Conservation (phyloP, 805 yeast genomes). For the Metschnikowia kofuensis region DNA sequence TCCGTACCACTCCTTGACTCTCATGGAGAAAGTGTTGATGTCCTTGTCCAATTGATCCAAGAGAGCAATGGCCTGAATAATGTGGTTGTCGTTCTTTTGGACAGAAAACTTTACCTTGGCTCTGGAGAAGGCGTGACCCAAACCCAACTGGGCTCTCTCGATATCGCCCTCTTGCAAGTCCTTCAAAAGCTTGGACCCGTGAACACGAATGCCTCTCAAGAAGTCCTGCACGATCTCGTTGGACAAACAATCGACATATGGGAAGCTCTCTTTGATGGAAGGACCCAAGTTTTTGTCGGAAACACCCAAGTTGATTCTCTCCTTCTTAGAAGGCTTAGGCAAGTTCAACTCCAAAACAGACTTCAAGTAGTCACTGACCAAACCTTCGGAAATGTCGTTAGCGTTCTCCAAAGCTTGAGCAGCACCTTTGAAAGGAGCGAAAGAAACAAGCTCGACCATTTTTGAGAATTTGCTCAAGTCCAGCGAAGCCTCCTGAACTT, state of each 20-base stretch:
- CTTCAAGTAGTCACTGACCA: conserved; percentile 89
- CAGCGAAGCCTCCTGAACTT: conserved; percentile 86
- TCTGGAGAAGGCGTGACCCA: conserved; percentile 98
- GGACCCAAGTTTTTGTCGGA: conserved; percentile 96
- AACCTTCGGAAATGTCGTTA: conserved; percentile 95
- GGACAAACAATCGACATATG: conserved; percentile 84
- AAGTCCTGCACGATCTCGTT: conserved; percentile 93
- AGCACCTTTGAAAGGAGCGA: conserved; percentile 98
- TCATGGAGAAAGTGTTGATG: conserved; percentile 94
- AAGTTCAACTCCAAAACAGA: conserved; percentile 85
- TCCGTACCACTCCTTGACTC: conserved; percentile 97
- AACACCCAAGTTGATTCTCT: conserved; percentile 75
- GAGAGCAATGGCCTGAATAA: conserved; percentile 96
- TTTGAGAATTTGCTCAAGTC: conserved; percentile 88
- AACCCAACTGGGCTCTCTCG: conserved; percentile 97
- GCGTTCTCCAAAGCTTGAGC: conserved; percentile 99
- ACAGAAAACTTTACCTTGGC: conserved; percentile 98
- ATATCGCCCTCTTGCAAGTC: conserved; percentile 92
- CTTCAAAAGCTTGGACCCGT: conserved; percentile 84
- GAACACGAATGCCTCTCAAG: conserved; percentile 90
- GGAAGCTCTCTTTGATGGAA: conserved; percentile 87
- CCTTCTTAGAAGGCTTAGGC: conserved; percentile 72
- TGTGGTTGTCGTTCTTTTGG: conserved; percentile 98
- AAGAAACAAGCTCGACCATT: conserved; percentile 87
- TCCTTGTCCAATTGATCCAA: conserved; percentile 98